Evolutionary conservation across 2,329 filamentous ascomycete species (phyloP), one percentile per base, ranked within the genome.

Genomic region (Gnomoniopsis smithogilvyi): DNA sequence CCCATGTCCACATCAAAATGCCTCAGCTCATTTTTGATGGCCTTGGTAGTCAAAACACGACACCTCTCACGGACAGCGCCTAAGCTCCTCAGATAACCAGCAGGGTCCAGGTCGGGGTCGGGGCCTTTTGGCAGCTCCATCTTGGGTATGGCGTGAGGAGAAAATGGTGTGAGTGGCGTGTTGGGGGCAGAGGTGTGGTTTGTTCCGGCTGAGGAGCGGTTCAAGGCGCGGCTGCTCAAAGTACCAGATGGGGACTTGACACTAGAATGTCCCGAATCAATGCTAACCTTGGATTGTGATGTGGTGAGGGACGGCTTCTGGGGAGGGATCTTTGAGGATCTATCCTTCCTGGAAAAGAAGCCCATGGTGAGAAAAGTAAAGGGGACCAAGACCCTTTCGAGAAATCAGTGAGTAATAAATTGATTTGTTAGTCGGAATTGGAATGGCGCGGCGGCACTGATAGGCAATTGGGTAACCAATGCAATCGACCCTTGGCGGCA

Each of bases 1-100:
- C 74, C 76, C 81, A 93, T 86, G 73, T 97, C 93, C 51, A 96
- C 92, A 64, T 91, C 88, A 68, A 97, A 97, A 72, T 97, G 93
- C 66, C 84, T 85, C 62, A 96, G 81, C 66, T 90, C 81, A 69
- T 96, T 91, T 64, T 80, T 81, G 68, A 90, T 80, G 11, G 92
- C 91, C 77, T 90, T 93, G 63, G 90, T 84, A 62, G 91, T 81
- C 54, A 96, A 80, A 64, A 94, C 77, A 67, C 78, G 84, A 69
- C 85, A 89, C 63, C 92, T 80, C 68, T 97, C 92, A 63, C 95
- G 84, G 26, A 99, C 92, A 30, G 95, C 87, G 68, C 91, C 87
- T 68, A 98, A 85, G 76, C 92, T 97, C 70, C 91, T 87, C 68
- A 99, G 83, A 74, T 98, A 98, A 62, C 88, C 93, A 24, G 90